Conservation (phyloP, 1,284 basidiomycete species). For the Fomitiporia mediterranea region DNA sequence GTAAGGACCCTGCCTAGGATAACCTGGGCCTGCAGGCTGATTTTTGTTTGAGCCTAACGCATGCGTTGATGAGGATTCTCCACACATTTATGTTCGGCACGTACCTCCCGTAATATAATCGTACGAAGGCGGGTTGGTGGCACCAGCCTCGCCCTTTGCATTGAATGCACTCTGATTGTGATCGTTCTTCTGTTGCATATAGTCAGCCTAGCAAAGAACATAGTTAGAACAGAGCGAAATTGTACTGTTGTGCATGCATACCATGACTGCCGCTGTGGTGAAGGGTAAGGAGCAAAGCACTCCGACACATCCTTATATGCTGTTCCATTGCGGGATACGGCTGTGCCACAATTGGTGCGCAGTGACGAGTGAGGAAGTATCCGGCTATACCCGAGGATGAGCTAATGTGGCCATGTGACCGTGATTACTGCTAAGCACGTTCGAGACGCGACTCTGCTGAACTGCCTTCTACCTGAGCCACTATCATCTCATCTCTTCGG, state of each 20-base stretch:
- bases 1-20: neutral
- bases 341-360: no score
- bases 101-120: conserved; percentile 9
- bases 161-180: neutral
- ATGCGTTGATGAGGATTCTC: neutral
- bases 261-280: neutral
- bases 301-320: neutral
- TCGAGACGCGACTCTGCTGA: no score
- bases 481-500: no score
- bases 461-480: no score
- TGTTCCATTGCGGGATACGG: neutral
- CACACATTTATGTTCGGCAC: neutral
- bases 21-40: neutral
- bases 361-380: no score
- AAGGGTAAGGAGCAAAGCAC: neutral
- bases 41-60: neutral
- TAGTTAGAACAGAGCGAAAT: neutral
- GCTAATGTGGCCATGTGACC: no score
- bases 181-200: neutral
- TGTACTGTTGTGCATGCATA: neutral
- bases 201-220: neutral
- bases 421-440: no score
- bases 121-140: conserved; percentile 12
- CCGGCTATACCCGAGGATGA: no score
- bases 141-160: neutral